phyloP scores from a whole-genome alignment of 2,329 filamentous ascomycete species.

The Aspergillus calidoustus region DNA sequence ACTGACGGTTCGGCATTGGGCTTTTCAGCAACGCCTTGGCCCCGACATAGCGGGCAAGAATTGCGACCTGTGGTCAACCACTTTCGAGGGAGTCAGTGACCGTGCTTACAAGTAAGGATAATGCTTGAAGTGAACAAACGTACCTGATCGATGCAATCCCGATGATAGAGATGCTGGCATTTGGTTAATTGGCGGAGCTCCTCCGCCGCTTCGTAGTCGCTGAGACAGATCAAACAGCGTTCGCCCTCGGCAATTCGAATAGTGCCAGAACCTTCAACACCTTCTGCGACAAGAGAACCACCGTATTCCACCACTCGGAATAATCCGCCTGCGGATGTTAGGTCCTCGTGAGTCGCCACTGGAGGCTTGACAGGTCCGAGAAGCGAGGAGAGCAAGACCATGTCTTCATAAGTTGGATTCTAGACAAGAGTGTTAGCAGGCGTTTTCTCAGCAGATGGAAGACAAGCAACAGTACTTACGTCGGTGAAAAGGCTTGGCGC shows the following conservation, averaged over 20 bases:
- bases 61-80: slow-evolving; percentile 65
- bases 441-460: neutral
- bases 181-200: slow-evolving; percentile 64
- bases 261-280: slow-evolving; percentile 44
- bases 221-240: slow-evolving; percentile 69
- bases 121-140: slow-evolving; percentile 28
- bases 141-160: slow-evolving; percentile 72
- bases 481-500: slow-evolving; percentile 73
- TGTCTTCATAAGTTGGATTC: slow-evolving; percentile 72
- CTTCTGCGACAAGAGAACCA: slow-evolving; percentile 53
- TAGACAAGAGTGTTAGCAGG: slow-evolving; percentile 29
- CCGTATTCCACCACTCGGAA: slow-evolving; percentile 56
- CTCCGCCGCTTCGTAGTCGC: slow-evolving; percentile 67
- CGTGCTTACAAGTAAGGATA: slow-evolving; percentile 1
- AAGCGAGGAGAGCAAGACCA: slow-evolving; percentile 70
- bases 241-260: slow-evolving; percentile 53
- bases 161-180: slow-evolving; percentile 70
- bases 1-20: slow-evolving; percentile 26
- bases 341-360: slow-evolving; percentile 67
- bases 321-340: slow-evolving; percentile 65
- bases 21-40: slow-evolving; percentile 48
- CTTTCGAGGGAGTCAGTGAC: slow-evolving; percentile 47
- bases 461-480: slow-evolving; percentile 46
- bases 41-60: slow-evolving; percentile 44
- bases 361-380: slow-evolving; percentile 71